Evolutionary conservation across 2,329 filamentous ascomycete species (phyloP), one percentile per base, ranked within the genome.

Genomic region (Talaromyces sp.): DNA sequence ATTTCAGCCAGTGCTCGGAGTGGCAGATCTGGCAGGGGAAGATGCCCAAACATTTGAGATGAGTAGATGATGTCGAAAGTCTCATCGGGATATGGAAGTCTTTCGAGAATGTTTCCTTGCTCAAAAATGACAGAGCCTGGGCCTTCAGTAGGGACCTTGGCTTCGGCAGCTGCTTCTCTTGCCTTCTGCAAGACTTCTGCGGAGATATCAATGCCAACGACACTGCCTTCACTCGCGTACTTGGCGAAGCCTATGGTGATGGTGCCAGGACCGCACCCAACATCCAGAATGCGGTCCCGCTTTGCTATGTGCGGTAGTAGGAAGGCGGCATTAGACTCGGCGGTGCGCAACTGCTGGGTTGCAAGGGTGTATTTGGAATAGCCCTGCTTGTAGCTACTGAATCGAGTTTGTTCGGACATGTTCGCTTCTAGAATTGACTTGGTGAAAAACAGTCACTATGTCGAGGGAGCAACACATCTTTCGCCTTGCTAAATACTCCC

Each of bases 1-100:
- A 88, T 85, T 68, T 86, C 83, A 13, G 74, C 73, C 61, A 88
- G 73, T 0, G 83, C 83, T 1, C 74, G 71, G 0, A 84, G 73
- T 0, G 85, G 85, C 60, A 70, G 66, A 1, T 73, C 69, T 0
- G 75, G 76, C 58, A 84, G 77, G 13, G 77, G 70, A 5, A 89
- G 74, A 70, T 89, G 86, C 63, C 83, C 81, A 4, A 89, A 76
- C 0, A 88, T 82, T 69, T 88, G 85, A 68, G 87, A 84, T 10
- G 81, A 82, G 69, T 86, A 84, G 4, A 88, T 85, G 6, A 89
- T 70, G 67, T 89, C 86, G 67, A 89, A 89, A 1, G 76, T 73
- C 33, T 77, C 74, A 50, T 87, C 81, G 1, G 67, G 52, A 54
- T 75, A 78, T 0, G 79, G 73, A 0, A 84, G 76, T 0, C 61